Evolutionary conservation across 2,329 filamentous ascomycete genomes (phyloP).

Genomic region (Tolypocladium capitatum): DNA sequence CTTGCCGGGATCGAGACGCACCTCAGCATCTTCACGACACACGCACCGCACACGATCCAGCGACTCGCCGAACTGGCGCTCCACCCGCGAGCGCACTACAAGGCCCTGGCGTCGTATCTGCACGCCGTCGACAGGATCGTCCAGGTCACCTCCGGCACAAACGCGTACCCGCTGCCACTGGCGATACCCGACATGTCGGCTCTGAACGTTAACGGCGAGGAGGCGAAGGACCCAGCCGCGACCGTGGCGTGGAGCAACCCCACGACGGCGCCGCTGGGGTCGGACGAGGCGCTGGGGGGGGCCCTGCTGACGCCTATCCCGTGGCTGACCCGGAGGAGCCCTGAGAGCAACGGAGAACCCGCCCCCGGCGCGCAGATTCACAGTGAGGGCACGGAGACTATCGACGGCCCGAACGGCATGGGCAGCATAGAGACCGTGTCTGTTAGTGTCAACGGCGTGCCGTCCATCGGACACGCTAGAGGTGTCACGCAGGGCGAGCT

Average conservation of each 20-base stretch:
- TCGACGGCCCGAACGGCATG: slow-evolving; percentile 67
- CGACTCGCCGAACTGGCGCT: slow-evolving; percentile 79
- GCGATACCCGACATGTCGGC: slow-evolving; percentile 45
- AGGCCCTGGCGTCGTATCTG: slow-evolving; percentile 69
- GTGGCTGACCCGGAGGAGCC: slow-evolving; percentile 50
- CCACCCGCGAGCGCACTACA: slow-evolving; percentile 65
- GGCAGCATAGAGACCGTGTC: slow-evolving; percentile 72
- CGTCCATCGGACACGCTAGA: slow-evolving; percentile 33
- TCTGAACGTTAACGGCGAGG: slow-evolving; percentile 49
- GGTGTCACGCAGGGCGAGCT: slow-evolving; percentile 75
- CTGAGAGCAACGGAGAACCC: slow-evolving; percentile 13
- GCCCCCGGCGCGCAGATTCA: slow-evolving; percentile 32
- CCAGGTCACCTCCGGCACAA: slow-evolving; percentile 71
- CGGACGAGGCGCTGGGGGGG: slow-evolving; percentile 80
- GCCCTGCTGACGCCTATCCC: slow-evolving; percentile 88
- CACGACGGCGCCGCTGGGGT: slow-evolving; percentile 46
- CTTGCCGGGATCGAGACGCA: slow-evolving; percentile 46
- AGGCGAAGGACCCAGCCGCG: slow-evolving; percentile 23
- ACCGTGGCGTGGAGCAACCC: slow-evolving; percentile 33
- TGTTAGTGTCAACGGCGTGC: slow-evolving; percentile 58
- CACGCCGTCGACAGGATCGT: slow-evolving; percentile 84
- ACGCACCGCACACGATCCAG: slow-evolving; percentile 87
- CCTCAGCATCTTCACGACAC: slow-evolving; percentile 54
- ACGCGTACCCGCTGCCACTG: slow-evolving; percentile 70
- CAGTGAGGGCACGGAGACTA: slow-evolving; percentile 66